phyloP scores from a whole-genome alignment of 2,329 filamentous ascomycete species.

The Biscogniauxia sp. region DNA sequence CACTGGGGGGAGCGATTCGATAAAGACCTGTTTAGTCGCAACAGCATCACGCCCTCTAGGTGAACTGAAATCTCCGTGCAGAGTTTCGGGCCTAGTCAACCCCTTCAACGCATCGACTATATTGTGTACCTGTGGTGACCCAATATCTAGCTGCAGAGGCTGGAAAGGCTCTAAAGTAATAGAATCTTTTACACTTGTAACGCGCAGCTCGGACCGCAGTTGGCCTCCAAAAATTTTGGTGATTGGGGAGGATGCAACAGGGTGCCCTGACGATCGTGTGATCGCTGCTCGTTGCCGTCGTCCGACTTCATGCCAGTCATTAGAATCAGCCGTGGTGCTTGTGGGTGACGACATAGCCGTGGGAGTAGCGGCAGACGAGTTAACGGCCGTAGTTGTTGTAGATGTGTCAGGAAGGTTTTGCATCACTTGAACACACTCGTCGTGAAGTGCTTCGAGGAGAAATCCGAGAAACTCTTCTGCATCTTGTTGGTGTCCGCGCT shows the following conservation, averaged over 20 bases:
- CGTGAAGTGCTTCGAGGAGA: conserved; percentile 85
- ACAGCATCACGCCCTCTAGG: conserved; percentile 71
- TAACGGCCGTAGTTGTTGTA: conserved; percentile 28
- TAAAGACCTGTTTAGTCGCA: conserved; percentile 91
- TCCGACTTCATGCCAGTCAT: conserved; percentile 93
- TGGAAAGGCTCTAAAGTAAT: conserved; percentile 93
- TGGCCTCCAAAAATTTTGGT: conserved; percentile 94
- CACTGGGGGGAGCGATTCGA: conserved; percentile 86
- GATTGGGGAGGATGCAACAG: conserved; percentile 73
- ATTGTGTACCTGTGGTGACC: conserved; percentile 79
- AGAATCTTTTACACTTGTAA: conserved; percentile 83
- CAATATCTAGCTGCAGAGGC: conserved; percentile 91
- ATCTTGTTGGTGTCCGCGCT: conserved; percentile 95
- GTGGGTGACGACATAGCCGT: conserved; percentile 41
- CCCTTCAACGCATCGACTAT: conserved; percentile 88
- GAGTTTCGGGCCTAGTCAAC: conserved; percentile 76
- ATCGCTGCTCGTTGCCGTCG: conserved; percentile 84
- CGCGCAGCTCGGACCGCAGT: conserved; percentile 82
- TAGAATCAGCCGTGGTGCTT: conserved; percentile 43
- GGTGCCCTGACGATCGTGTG: conserved; percentile 79
- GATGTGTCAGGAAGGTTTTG: conserved; percentile 42
- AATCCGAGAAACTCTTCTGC: conserved; percentile 96
- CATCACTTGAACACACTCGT: conserved; percentile 83
- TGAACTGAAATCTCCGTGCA: conserved; percentile 82
- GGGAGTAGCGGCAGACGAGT: conserved; percentile 32